Conservation (phyloP, 306 rosid species). For the Quercus bicolor region DNA sequence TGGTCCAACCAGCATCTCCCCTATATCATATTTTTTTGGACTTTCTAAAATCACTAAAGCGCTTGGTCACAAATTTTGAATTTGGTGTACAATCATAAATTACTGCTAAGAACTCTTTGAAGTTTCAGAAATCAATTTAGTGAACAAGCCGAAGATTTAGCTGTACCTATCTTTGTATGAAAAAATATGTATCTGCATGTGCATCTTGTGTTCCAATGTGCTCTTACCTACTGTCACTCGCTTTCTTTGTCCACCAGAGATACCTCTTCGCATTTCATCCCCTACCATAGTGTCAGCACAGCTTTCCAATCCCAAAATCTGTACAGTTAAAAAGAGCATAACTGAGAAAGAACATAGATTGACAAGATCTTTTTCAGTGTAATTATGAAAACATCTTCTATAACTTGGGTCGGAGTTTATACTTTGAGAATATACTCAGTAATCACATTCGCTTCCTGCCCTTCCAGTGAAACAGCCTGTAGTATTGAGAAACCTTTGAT, state of each 20-base stretch:
- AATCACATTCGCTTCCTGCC: constrained; percentile 69
- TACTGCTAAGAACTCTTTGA: too few relatives aligned
- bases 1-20: constrained; percentile 98
- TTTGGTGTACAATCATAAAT: too few relatives aligned
- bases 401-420: constrained; percentile 1
- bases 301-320: constrained; percentile 83
- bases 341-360: too few relatives aligned
- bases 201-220: too few relatives aligned
- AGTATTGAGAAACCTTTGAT: too few relatives aligned
- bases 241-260: constrained; percentile 87
- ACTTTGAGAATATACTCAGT: constrained; percentile 88
- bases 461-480: constrained; percentile 49
- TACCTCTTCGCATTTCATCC: constrained; percentile 79
- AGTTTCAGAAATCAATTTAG: neutral
- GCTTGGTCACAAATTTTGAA: too few relatives aligned
- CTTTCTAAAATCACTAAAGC: too few relatives aligned
- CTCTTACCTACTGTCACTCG: constrained; percentile 80
- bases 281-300: constrained; percentile 94
- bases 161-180: too few relatives aligned
- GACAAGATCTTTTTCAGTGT: neutral
- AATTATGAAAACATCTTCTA: too few relatives aligned
- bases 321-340: constrained; percentile 9
- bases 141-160: neutral
- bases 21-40: constrained; percentile 29
- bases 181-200: too few relatives aligned